These are phyloP conservation scores for Lodderomyces jiufengensis DNA, from an alignment of 1,139 yeast species.

Conservation along the genomic window DNA sequence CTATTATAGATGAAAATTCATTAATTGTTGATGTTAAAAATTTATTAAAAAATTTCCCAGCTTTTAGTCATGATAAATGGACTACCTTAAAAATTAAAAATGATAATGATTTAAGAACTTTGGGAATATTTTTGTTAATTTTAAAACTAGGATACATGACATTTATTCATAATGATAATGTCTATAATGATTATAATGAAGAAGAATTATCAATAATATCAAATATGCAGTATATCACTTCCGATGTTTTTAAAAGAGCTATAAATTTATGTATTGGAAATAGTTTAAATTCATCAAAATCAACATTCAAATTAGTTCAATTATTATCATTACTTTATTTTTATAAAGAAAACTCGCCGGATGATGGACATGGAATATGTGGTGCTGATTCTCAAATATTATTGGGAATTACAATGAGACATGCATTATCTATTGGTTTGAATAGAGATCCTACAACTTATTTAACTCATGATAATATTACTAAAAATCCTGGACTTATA, in stretches of 20 bases:
- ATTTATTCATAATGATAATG: conserved; percentile 35
- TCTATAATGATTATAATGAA: conserved; percentile 25
- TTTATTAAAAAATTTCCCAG: conserved; percentile 29
- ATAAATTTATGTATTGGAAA: conserved; percentile 34
- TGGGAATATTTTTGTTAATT: conserved; percentile 32
- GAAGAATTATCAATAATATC: conserved; percentile 28
- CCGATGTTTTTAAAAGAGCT: conserved; percentile 24
- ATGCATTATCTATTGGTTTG: conserved; percentile 42
- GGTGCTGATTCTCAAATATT: conserved; percentile 41
- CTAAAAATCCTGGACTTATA: conserved; percentile 24
- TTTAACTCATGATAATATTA: conserved; percentile 28
- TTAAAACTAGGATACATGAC: conserved; percentile 39
- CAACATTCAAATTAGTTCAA: conserved; percentile 35
- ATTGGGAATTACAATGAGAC: conserved; percentile 36
- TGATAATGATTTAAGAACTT: conserved; percentile 30
- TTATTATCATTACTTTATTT: conserved; percentile 30
- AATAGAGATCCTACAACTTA: conserved; percentile 41
- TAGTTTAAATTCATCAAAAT: conserved; percentile 24
- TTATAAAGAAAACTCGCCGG: conserved; percentile 39
- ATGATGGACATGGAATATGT: conserved; percentile 44
- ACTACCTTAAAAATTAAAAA: conserved; percentile 23
- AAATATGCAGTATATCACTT: conserved; percentile 24
- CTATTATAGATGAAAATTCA: conserved; percentile 32
- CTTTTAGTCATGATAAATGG: conserved; percentile 19
- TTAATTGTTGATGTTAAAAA: conserved; percentile 25